A percentile compares a stretch with the other conserved stretches of the same genome.
phyloP scores from a whole-genome alignment of 163 green algal species.

The Volvox carteri region DNA sequence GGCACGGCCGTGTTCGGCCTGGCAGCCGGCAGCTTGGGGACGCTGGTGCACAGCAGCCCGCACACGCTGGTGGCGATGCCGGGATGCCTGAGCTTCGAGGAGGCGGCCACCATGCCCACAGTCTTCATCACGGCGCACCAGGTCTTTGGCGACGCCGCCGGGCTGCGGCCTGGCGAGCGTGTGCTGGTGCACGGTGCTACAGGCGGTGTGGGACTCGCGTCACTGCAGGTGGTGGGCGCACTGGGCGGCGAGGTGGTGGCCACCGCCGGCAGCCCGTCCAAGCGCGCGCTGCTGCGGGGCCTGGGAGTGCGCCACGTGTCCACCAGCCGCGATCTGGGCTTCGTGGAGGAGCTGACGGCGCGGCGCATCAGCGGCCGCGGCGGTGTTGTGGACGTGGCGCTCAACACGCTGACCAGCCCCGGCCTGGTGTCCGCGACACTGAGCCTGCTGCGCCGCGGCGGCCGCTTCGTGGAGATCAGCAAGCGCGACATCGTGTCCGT shows the following conservation, averaged over 20 bases:
- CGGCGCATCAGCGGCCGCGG: slow-evolving; percentile 43
- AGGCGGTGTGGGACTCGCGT: slow-evolving; percentile 81
- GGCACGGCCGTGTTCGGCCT: slow-evolving; percentile 87
- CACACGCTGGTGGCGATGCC: slow-evolving; percentile 74
- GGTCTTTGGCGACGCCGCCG: slow-evolving; percentile 63
- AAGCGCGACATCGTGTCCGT: slow-evolving; percentile 80
- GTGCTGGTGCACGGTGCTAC: slow-evolving; percentile 78
- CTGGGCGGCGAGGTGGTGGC: slow-evolving; percentile 71
- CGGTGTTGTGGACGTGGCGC: slow-evolving; percentile 70
- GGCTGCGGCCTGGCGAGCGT: slow-evolving; percentile 56
- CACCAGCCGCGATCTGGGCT: slow-evolving; percentile 75
- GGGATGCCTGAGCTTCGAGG: slow-evolving; percentile 68
- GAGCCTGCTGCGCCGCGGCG: slow-evolving; percentile 69
- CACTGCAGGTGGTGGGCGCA: slow-evolving; percentile 69
- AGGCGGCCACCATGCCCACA: slow-evolving; percentile 81
- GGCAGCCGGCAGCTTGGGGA: slow-evolving; percentile 83
- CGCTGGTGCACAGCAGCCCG: slow-evolving; percentile 63
- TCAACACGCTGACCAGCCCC: slow-evolving; percentile 90
- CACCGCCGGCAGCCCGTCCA: slow-evolving; percentile 80
- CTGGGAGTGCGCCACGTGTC: slow-evolving; percentile 65
- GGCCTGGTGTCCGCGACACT: slow-evolving; percentile 84
- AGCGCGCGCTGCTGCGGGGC: slow-evolving; percentile 67
- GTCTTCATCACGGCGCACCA: slow-evolving; percentile 81
- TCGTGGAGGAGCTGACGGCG: slow-evolving; percentile 69
- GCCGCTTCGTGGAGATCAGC: slow-evolving; percentile 82